phyloP scores from a whole-genome alignment of 2,329 filamentous ascomycete species.

The Diaporthe citri region DNA sequence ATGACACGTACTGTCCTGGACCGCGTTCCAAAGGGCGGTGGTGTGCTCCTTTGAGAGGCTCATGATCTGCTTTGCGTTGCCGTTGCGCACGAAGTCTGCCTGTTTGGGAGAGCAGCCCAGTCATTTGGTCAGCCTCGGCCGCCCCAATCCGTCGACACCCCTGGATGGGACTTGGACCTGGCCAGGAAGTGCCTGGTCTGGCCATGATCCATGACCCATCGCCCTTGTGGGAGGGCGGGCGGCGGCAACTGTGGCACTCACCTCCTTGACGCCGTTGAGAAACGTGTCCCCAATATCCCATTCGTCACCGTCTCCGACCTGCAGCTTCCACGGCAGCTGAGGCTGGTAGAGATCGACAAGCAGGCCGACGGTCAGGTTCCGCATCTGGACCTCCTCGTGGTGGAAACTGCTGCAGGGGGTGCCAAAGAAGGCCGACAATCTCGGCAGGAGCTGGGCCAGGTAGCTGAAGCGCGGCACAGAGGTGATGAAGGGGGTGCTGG shows the following conservation, averaged over 20 bases:
- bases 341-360: slow-evolving; percentile 70
- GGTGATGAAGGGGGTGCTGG: slow-evolving; percentile 64
- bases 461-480: slow-evolving; percentile 71
- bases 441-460: slow-evolving; percentile 68
- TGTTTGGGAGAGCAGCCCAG: slow-evolving; percentile 45
- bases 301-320: slow-evolving; percentile 65
- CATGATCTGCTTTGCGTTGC: slow-evolving; percentile 92
- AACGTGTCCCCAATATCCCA: slow-evolving; percentile 75
- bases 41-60: slow-evolving; percentile 87
- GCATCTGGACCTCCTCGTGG: slow-evolving; percentile 66
- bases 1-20: slow-evolving; percentile 73
- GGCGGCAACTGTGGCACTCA: slow-evolving; percentile 45
- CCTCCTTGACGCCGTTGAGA: slow-evolving; percentile 74
- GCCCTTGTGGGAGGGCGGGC: neutral
- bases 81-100: slow-evolving; percentile 90
- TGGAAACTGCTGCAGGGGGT: slow-evolving; percentile 70
- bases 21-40: slow-evolving; percentile 83
- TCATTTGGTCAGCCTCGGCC: neutral
- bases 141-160: neutral
- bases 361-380: slow-evolving; percentile 66
- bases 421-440: slow-evolving; percentile 66
- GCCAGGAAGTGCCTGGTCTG: neutral
- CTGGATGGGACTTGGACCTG: neutral
- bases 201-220: neutral
- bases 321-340: slow-evolving; percentile 65